Evolutionary conservation across 192 early-diverging fungal genomes (phyloP).

Genomic region (Backusella morwellensis): DNA sequence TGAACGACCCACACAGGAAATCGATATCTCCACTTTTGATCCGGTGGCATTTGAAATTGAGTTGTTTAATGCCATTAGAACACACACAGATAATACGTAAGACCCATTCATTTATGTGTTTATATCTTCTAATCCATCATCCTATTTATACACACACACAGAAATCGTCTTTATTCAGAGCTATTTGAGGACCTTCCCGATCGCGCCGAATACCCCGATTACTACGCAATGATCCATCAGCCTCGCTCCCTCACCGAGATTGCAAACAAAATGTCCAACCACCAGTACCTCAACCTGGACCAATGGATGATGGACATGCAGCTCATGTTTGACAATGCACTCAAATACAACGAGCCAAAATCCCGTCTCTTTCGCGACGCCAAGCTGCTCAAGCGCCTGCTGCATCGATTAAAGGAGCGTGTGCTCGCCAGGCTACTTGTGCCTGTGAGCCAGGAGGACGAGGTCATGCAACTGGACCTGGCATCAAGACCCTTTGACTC

Average conservation of each 20-base stretch:
- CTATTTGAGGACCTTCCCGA: constrained; percentile 78
- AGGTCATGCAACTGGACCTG: constrained; percentile 13
- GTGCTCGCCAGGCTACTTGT: constrained; percentile 12
- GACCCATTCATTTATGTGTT: neutral
- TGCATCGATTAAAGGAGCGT: constrained; percentile 29
- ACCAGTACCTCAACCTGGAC: constrained; percentile 66
- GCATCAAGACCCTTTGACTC: constrained; percentile 12
- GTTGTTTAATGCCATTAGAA: constrained; percentile 40
- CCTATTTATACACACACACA: constrained; percentile 11
- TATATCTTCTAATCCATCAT: neutral
- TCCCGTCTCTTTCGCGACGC: constrained; percentile 86
- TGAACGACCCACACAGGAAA: constrained; percentile 8
- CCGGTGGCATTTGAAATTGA: constrained; percentile 34
- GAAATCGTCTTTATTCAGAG: constrained; percentile 65
- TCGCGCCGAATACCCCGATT: constrained; percentile 82
- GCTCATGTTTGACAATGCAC: constrained; percentile 89
- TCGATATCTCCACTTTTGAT: constrained; percentile 18
- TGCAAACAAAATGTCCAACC: constrained; percentile 55
- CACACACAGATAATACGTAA: constrained; percentile 50
- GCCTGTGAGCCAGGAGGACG: constrained; percentile 20
- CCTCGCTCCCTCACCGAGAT: constrained; percentile 77
- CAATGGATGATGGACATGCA: constrained; percentile 78
- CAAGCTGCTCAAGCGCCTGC: constrained; percentile 38
- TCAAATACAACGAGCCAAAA: constrained; percentile 82
- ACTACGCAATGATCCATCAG: constrained; percentile 81